These are phyloP conservation scores for Cyclotella cryptica DNA, from an alignment of 108 stramenopile genomes.

Conservation along the genomic window DNA sequence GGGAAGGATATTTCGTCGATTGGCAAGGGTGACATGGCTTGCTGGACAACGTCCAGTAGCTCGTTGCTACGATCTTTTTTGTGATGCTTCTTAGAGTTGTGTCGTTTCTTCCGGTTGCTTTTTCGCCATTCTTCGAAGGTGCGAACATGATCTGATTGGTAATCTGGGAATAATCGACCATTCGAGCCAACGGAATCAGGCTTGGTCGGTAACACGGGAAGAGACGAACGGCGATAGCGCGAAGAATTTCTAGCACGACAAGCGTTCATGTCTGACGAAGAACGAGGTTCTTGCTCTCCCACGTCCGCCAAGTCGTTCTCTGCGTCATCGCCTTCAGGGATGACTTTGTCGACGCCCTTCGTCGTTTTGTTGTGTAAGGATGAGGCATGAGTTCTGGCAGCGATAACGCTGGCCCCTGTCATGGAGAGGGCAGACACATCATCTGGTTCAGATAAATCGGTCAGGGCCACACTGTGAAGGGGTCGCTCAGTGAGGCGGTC, in stretches of 20 bases:
- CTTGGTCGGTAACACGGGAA: background rate
- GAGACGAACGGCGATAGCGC: background rate
- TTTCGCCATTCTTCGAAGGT: constrained; percentile 17
- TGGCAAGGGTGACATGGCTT: constrained; percentile 12
- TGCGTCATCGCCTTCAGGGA: constrained; percentile 25
- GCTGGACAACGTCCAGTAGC: background rate
- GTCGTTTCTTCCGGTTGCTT: constrained; percentile 33
- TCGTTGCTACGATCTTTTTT: constrained; percentile 22
- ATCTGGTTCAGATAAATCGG: constrained; percentile 13
- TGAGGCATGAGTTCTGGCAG: background rate
- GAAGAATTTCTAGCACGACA: background rate
- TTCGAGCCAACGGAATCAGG: background rate
- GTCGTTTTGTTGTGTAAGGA: background rate
- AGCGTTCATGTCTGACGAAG: background rate
- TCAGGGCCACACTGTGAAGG: background rate
- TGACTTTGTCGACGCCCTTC: background rate
- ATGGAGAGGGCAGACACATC: constrained; percentile 52
- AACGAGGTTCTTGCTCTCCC: background rate
- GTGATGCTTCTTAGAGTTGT: constrained; percentile 35
- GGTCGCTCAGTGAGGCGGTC: background rate
- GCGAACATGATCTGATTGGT: constrained; percentile 11
- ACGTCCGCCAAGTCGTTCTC: constrained; percentile 3
- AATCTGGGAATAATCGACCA: background rate
- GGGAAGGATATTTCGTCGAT: constrained; percentile 22
- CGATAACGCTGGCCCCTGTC: constrained; percentile 43